A percentile compares a stretch with the other conserved stretches of the same genome.
Conservation (phyloP, 1,139 yeast species). For the Hyphopichia fennica region DNA sequence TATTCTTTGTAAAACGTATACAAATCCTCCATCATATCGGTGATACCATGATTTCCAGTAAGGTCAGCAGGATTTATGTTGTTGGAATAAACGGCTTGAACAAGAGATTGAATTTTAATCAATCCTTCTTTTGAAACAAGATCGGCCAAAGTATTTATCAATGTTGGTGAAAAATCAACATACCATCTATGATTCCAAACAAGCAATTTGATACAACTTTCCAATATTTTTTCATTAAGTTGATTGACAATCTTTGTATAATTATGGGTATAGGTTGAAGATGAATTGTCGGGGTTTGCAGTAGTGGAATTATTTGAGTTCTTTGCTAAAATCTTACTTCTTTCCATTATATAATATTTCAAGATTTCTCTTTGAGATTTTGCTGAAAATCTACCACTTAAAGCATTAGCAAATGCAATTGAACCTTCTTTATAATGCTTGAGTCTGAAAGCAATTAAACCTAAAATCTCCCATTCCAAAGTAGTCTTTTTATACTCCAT, state of each 20-base stretch:
- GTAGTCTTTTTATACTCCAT: constrained; percentile 76
- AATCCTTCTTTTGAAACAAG: constrained; percentile 77
- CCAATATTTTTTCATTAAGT: constrained; percentile 63
- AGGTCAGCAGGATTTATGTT: constrained; percentile 25
- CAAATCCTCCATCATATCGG: constrained; percentile 56
- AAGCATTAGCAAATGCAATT: constrained; percentile 77
- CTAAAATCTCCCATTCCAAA: constrained; percentile 92
- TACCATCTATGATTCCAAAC: constrained; percentile 99
- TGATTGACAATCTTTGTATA: constrained; percentile 46
- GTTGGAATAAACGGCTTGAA: constrained; percentile 68
- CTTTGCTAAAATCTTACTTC: constrained; percentile 34
- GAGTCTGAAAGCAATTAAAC: constrained; percentile 75
- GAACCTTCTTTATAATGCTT: constrained; percentile 80
- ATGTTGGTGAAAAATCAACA: constrained; percentile 76
- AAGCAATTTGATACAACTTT: constrained; percentile 68
- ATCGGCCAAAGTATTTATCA: constrained; percentile 55
- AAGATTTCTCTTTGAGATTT: constrained; percentile 76
- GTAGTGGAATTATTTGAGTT: constrained; percentile 23
- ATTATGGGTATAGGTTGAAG: constrained; percentile 21
- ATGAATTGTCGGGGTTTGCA: constrained; percentile 7
- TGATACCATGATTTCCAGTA: constrained; percentile 54
- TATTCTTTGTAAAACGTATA: constrained; percentile 52
- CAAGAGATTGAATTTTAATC: constrained; percentile 70
- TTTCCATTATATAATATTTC: constrained; percentile 57
- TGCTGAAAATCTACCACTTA: constrained; percentile 77